Conservation (phyloP, 2,329 filamentous ascomycete species). For the Nemania sp. region DNA sequence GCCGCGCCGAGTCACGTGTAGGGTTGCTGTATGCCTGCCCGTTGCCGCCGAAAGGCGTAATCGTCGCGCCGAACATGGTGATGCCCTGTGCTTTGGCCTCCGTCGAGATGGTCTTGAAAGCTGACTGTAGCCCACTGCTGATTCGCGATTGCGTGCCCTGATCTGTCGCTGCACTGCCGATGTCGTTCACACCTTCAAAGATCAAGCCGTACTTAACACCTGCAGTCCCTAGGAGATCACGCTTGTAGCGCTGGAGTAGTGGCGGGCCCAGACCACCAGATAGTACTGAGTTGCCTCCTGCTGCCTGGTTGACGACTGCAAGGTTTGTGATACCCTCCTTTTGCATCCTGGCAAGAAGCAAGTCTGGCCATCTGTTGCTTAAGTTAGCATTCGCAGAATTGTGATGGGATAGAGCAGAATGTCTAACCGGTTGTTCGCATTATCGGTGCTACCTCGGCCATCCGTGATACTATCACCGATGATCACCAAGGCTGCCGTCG, state of each 20-base stretch:
- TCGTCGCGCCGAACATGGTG: constrained; percentile 64
- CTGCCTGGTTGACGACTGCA: constrained; percentile 65
- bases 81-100: constrained; percentile 58
- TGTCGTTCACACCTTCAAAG: constrained; percentile 72
- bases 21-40: constrained; percentile 59
- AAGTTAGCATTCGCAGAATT: constrained; percentile 12
- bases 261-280: constrained; percentile 65
- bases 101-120: constrained; percentile 60
- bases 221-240: constrained; percentile 63
- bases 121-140: constrained; percentile 56
- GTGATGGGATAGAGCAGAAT: neutral
- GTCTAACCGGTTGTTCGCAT: constrained; percentile 59
- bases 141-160: constrained; percentile 51
- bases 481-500: constrained; percentile 52
- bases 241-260: constrained; percentile 61
- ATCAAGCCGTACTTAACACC: constrained; percentile 64
- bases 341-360: constrained; percentile 56
- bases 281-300: constrained; percentile 69
- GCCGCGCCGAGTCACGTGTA: constrained; percentile 57
- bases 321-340: constrained; percentile 52
- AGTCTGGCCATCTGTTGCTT: constrained; percentile 56
- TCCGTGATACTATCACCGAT: constrained; percentile 71
- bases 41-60: constrained; percentile 62
- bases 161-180: constrained; percentile 55
- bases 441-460: constrained; percentile 63